A percentile compares a stretch with the other conserved stretches of the same genome.
Conservation (phyloP, 306 rosid genomes). For the Trifolium dubium region DNA sequence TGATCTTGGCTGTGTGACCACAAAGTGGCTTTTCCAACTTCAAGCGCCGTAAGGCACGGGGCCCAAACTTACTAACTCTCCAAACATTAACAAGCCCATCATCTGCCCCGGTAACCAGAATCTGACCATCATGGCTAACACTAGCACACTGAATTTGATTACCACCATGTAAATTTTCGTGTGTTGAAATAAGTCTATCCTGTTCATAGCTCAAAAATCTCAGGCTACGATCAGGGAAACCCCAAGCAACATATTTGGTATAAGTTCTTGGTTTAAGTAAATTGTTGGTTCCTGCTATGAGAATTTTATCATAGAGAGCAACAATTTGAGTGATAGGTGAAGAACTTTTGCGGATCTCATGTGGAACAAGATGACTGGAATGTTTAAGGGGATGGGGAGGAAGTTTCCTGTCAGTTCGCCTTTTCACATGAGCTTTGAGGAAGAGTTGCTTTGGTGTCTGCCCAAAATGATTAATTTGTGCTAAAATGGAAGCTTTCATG, state of each 20-base stretch:
- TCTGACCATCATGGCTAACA: conserved; percentile 87
- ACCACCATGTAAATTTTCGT: conserved; percentile 94
- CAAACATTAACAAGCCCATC: conserved; percentile 94
- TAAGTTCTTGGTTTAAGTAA: conserved; percentile 92
- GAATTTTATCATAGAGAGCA: conserved; percentile 76
- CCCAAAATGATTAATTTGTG: conserved; percentile 99
- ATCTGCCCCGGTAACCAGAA: conserved; percentile 95
- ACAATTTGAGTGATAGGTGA: conserved; percentile 90
- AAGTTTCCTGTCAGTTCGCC: conserved; percentile 76
- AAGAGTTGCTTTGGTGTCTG: conserved; percentile 99
- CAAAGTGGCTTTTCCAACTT: conserved; percentile 92
- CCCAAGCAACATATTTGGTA: conserved; percentile 95
- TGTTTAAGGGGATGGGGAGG: conserved; percentile 96
- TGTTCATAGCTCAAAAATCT: conserved; percentile 95
- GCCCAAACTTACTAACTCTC: conserved; percentile 76
- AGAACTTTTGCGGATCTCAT: conserved; percentile 77
- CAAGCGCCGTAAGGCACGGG: conserved; percentile 67
- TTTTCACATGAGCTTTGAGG: conserved; percentile 85
- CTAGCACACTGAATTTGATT: conserved; percentile 88
- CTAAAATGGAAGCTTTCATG: conserved; percentile 98
- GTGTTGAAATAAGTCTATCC: conserved; percentile 90
- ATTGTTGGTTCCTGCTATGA: conserved; percentile 72
- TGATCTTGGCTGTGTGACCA: conserved; percentile 81
- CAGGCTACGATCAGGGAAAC: conserved; percentile 95
- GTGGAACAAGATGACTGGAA: conserved; percentile 72